Evolutionary conservation across 2,329 filamentous ascomycete genomes (phyloP).

Genomic region (Colletotrichum musae): DNA sequence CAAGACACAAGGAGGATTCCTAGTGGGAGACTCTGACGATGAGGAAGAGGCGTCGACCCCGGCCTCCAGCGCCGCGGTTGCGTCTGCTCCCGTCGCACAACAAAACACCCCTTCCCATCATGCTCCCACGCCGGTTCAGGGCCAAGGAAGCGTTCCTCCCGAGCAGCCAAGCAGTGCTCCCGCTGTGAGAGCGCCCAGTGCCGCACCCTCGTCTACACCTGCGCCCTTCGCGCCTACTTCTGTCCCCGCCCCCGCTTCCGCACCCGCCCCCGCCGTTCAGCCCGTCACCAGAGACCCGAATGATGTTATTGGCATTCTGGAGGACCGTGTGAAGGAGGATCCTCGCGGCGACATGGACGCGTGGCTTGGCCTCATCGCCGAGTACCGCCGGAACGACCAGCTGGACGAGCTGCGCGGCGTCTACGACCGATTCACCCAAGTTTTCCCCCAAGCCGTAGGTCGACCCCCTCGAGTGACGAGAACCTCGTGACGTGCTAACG

Average conservation of each 20-base stretch:
- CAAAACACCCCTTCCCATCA: slow-evolving; percentile 22
- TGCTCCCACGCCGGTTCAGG: slow-evolving; percentile 36
- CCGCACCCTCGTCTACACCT: slow-evolving; percentile 43
- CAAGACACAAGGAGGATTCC: slow-evolving; percentile 72
- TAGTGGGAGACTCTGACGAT: slow-evolving; percentile 73
- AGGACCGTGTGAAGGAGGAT: slow-evolving; percentile 93
- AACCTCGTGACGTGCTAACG: slow-evolving; percentile 50
- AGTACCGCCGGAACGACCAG: slow-evolving; percentile 86
- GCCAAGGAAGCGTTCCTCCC: slow-evolving; percentile 35
- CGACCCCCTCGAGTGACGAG: background rate
- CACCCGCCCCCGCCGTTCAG: slow-evolving; percentile 43
- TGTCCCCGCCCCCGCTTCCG: slow-evolving; percentile 61
- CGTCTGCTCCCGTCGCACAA: slow-evolving; percentile 17
- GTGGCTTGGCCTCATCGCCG: slow-evolving; percentile 89
- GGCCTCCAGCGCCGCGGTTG: slow-evolving; percentile 21
- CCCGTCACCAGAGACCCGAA: slow-evolving; percentile 62
- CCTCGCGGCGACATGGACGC: slow-evolving; percentile 93
- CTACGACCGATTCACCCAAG: slow-evolving; percentile 88
- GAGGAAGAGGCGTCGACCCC: slow-evolving; percentile 58
- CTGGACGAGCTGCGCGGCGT: slow-evolving; percentile 83
- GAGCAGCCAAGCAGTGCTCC: slow-evolving; percentile 44
- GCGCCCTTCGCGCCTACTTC: slow-evolving; percentile 53
- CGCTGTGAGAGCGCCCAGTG: slow-evolving; percentile 32
- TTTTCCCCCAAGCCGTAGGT: slow-evolving; percentile 94
- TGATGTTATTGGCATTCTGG: slow-evolving; percentile 84